Percentiles rank a stretch among this genome's conserved stretches.
Evolutionary conservation across 2,329 filamentous ascomycete species (phyloP).

Genomic region (Fusarium sp.): DNA sequence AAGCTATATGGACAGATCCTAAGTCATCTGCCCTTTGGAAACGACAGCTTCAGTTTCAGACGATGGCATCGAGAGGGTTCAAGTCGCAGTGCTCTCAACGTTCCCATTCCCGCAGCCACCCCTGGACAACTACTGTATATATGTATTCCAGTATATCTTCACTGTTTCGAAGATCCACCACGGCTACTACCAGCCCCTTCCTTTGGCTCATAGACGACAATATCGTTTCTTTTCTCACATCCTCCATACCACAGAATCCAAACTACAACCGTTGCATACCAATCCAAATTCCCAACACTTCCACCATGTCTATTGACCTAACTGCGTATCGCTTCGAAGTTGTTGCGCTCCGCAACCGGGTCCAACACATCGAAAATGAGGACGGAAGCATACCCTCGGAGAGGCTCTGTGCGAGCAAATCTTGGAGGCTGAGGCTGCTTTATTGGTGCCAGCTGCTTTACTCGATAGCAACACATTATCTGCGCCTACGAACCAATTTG

Average conservation of each 20-base stretch:
- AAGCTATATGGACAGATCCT: background rate
- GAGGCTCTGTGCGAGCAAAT: background rate
- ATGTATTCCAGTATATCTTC: background rate
- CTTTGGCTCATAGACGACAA: background rate
- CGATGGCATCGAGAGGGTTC: background rate
- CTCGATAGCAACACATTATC: background rate
- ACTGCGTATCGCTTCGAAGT: background rate
- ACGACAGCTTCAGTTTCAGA: background rate
- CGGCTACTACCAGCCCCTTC: background rate
- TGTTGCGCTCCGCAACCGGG: background rate
- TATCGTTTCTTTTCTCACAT: background rate
- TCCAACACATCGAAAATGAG: too few relatives aligned
- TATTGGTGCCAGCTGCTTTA: background rate
- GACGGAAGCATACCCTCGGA: background rate
- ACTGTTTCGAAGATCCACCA: background rate
- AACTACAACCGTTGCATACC: background rate
- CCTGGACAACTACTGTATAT: background rate
- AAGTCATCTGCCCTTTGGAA: background rate
- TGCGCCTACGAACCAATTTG: background rate
- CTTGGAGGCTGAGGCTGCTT: background rate
- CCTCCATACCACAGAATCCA: background rate
- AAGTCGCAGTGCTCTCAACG: background rate
- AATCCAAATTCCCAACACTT: background rate
- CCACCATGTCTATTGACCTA: background rate
- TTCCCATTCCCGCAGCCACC: background rate